Evolutionary conservation across 768 basidiomycete species (phyloP).

Genomic region (Lactarius akahatsu): DNA sequence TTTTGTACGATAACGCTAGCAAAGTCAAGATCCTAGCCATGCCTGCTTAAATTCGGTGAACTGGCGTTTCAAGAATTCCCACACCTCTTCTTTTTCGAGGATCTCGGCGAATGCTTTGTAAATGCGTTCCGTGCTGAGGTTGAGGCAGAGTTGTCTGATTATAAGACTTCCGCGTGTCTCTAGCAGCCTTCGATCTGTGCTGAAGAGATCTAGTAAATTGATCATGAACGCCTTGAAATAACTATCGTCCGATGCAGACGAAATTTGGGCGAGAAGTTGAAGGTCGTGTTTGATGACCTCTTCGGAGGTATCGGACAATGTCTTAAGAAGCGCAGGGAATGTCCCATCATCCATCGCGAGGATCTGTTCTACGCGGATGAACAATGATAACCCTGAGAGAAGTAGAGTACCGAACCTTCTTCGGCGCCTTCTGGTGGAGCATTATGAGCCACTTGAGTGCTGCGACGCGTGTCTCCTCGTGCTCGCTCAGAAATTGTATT

Average conservation of each 20-base stretch:
- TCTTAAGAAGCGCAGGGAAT: conserved; percentile 93
- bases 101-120: conserved; percentile 97
- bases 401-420: conserved; percentile 59
- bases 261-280: conserved; percentile 95
- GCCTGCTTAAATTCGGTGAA: conserved; percentile 5
- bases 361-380: conserved; percentile 53
- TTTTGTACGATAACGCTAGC: conserved; percentile 98
- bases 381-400: not conserved
- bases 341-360: conserved; percentile 96
- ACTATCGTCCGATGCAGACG: conserved; percentile 89
- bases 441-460: conserved; percentile 98
- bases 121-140: conserved; percentile 92
- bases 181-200: conserved; percentile 85
- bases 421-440: conserved; percentile 97
- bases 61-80: not conserved
- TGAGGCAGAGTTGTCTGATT: conserved; percentile 90
- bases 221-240: conserved; percentile 97
- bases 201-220: conserved; percentile 91
- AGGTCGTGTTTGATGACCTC: conserved; percentile 97
- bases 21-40: conserved; percentile 86
- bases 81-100: conserved; percentile 94
- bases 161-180: conserved; percentile 94
- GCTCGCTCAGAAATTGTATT: conserved; percentile 92
- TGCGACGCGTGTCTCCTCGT: conserved; percentile 93
- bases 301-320: conserved; percentile 93